Evolutionary conservation across 1,139 yeast species (phyloP).

Genomic region (Zhuliangozyma blackwelliae): DNA sequence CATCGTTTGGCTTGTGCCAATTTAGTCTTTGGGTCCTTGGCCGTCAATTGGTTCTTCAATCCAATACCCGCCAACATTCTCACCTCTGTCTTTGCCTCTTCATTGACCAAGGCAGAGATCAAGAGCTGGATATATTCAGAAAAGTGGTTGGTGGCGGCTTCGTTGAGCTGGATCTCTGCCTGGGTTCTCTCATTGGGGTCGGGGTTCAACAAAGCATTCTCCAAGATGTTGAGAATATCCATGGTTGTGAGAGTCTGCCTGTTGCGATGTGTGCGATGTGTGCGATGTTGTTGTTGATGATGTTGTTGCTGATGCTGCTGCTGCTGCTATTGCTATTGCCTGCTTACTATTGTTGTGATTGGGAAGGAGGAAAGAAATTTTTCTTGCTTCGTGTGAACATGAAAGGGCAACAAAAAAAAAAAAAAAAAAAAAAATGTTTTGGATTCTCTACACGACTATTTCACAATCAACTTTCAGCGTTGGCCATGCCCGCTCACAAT

Average conservation of each 20-base stretch:
- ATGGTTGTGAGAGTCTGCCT: slow-evolving; percentile 19
- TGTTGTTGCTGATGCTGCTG: too few relatives aligned
- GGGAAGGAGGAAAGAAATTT: too few relatives aligned
- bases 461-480: too few relatives aligned
- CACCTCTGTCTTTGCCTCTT: slow-evolving; percentile 67
- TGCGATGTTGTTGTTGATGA: too few relatives aligned
- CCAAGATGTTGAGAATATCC: slow-evolving; percentile 73
- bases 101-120: slow-evolving; percentile 68
- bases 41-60: slow-evolving; percentile 79
- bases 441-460: too few relatives aligned
- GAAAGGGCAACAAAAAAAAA: too few relatives aligned
- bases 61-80: slow-evolving; percentile 90
- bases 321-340: too few relatives aligned
- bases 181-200: slow-evolving; percentile 68
- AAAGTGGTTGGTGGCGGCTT: slow-evolving; percentile 73
- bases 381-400: too few relatives aligned
- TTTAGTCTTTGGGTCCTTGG: slow-evolving; percentile 59
- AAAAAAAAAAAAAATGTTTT: too few relatives aligned
- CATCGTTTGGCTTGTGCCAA: slow-evolving; percentile 57
- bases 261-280: not conserved
- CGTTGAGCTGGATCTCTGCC: slow-evolving; percentile 76
- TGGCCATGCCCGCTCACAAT: slow-evolving; percentile 16
- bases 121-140: slow-evolving; percentile 66
- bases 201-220: slow-evolving; percentile 67
- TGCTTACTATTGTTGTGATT: too few relatives aligned